Evolutionary conservation across 306 rosid genomes (phyloP).

Genomic region (Alnus glutinosa): DNA sequence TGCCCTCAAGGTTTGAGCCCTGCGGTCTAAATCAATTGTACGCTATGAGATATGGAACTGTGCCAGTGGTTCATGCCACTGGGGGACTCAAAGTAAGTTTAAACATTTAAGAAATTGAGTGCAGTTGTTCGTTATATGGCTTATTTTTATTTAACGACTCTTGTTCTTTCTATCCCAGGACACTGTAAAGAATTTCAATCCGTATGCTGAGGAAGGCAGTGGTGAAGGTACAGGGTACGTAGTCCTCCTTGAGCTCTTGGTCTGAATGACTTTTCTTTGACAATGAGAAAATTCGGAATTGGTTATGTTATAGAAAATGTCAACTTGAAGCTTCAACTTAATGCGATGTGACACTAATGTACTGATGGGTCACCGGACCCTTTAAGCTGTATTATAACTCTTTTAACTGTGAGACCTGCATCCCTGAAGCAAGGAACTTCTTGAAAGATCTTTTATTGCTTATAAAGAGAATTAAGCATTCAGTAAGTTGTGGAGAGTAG

Average conservation of each 20-base stretch:
- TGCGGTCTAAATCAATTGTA: conserved; percentile 87
- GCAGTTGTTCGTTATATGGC: conserved; percentile 16
- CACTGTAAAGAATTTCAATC: conserved; percentile 66
- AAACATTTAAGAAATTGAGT: conserved; percentile 16
- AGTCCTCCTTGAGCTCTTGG: conserved; percentile 10
- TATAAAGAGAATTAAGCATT: neutral
- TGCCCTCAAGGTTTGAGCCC: conserved; percentile 94
- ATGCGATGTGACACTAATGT: neutral
- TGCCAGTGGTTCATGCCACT: conserved; percentile 90
- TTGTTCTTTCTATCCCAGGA: conserved; percentile 54
- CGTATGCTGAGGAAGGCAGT: conserved; percentile 50
- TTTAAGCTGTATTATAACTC: neutral
- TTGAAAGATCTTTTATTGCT: neutral
- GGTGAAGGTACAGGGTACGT: conserved; percentile 81
- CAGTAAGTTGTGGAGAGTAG: neutral
- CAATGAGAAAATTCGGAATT: neutral
- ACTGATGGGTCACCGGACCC: neutral
- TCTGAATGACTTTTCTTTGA: conserved; percentile 6
- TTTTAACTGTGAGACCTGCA: neutral
- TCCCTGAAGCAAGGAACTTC: neutral
- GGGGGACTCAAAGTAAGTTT: conserved; percentile 90
- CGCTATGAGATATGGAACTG: conserved; percentile 93
- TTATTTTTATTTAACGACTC: conserved; percentile 20
- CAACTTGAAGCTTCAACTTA: neutral
- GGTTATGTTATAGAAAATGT: neutral